Base-by-base conservation (phyloP, 2,329 filamentous ascomycete genomes). In the Ophiostoma novo-ulmi region DNA sequence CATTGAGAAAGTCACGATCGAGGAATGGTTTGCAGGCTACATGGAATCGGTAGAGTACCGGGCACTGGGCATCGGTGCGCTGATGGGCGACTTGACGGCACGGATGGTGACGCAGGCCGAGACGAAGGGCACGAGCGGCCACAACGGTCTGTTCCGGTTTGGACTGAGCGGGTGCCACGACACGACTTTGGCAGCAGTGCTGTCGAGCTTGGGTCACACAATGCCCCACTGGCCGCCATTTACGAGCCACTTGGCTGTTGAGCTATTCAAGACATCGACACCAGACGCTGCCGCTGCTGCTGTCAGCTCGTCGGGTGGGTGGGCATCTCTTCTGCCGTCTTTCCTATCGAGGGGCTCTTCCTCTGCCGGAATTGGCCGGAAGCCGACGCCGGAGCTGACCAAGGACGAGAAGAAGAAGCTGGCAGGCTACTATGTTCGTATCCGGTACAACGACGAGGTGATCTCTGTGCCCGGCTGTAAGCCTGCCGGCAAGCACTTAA, bases 21-120 rank as follows among this genome's bases (percentile, higher is more conserved):
- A 99, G 76, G 95, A 98, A 80, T 98, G 95, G 95, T 98, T 91
- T 78, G 82, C 87, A 26, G 94, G 95, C 2, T 98, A 96, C 78
- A 85, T 85, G 71, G 94, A 97, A 80, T 93, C 88, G 72, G 81
- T 82, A 61, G 95, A 98, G 79, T 98, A 97, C 80, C 90, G 94
- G n/a, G 87, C 86, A 74, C 84, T 98, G 2, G 95, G 94, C 3
- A 95, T 97, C 73, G 95, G 95, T 38, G 87, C 86, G 13, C 83
- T 98, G 11, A 83, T 97, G 77, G 94, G 93, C 39, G 94, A 98
- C 76, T 80, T 98, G 22, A 89, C 94, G 14, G 85, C 87, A 73
- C 85, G 90, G 64, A 93, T 94, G 90, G 87, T 91, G 38, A 83
- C 85, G 35, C 88, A 85, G 75, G 85, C 86, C n/a, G 86, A 91